Conservation (phyloP, 1,139 yeast genomes). For the Blastobotrys capitulatus region DNA sequence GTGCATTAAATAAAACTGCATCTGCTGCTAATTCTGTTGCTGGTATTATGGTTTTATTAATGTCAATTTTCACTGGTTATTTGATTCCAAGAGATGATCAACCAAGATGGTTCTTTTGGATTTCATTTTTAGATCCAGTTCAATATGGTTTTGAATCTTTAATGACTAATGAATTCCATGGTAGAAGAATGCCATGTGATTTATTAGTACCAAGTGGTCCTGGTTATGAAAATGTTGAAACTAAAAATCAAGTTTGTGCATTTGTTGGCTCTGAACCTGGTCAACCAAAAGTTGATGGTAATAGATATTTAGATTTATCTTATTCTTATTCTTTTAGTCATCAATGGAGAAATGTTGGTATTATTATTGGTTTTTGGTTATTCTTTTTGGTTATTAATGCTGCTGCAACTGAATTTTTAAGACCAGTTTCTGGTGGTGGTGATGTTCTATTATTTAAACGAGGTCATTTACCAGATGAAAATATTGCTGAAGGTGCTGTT, state of each 20-base stretch:
- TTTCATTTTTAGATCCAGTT: conserved; percentile 52
- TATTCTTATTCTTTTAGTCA: conserved; percentile 44
- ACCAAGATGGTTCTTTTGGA: conserved; percentile 51
- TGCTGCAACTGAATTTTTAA: conserved; percentile 46
- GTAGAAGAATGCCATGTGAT: conserved; percentile 45
- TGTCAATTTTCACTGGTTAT: conserved; percentile 56
- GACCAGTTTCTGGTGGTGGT: conserved; percentile 52
- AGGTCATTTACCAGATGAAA: conserved; percentile 43
- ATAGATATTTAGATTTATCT: conserved; percentile 38
- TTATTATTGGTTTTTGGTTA: conserved; percentile 49
- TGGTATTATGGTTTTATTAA: conserved; percentile 47
- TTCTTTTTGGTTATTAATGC: conserved; percentile 45
- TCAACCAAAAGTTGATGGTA: conserved; percentile 43
- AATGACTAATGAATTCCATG: conserved; percentile 54
- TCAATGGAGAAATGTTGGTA: conserved; percentile 65
- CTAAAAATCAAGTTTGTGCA: conserved; percentile 44
- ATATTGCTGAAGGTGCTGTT: conserved; percentile 19
- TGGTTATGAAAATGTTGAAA: conserved; percentile 40
- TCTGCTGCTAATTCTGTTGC: conserved; percentile 62
- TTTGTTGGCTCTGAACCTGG: conserved; percentile 46
- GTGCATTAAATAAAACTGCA: conserved; percentile 49
- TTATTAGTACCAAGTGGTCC: conserved; percentile 46
- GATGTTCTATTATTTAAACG: conserved; percentile 53
- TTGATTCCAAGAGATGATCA: conserved; percentile 55
- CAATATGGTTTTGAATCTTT: conserved; percentile 52